phyloP scores from a whole-genome alignment of 306 rosid genomes.

The Macrotyloma uniflorum region DNA sequence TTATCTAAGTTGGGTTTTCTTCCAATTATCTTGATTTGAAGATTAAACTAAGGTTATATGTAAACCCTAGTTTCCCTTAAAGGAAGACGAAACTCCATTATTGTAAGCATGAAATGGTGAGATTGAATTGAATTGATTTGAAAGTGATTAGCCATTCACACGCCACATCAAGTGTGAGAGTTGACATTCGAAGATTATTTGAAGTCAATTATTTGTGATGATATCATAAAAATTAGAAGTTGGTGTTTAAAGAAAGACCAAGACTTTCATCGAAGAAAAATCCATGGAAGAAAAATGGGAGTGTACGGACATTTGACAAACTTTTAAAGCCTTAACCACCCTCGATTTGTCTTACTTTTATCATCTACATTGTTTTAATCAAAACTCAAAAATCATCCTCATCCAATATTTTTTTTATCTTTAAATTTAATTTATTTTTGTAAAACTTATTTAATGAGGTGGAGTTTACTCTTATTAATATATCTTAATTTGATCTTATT shows the following conservation, averaged over 20 bases:
- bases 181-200: neutral
- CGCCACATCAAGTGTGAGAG: neutral
- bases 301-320: neutral
- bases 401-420: too few species aligned
- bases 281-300: neutral
- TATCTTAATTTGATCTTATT: too few species aligned
- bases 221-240: neutral
- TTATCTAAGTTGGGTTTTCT: too few species aligned
- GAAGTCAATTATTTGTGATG: neutral
- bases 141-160: neutral
- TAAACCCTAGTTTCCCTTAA: neutral
- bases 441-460: too few species aligned
- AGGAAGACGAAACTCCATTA: neutral
- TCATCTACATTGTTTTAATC: too few species aligned
- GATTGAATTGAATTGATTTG: neutral
- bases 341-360: neutral
- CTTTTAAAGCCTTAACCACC: neutral
- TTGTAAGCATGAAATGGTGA: neutral
- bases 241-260: neutral
- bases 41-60: neutral
- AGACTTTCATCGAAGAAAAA: neutral
- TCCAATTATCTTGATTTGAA: neutral
- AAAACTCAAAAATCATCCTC: too few species aligned
- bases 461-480: too few species aligned
- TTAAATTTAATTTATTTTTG: too few species aligned